Evolutionary conservation across 2,329 filamentous ascomycete species (phyloP), one percentile per base, ranked within the genome.

Genomic region (Metarhizium anisopliae): DNA sequence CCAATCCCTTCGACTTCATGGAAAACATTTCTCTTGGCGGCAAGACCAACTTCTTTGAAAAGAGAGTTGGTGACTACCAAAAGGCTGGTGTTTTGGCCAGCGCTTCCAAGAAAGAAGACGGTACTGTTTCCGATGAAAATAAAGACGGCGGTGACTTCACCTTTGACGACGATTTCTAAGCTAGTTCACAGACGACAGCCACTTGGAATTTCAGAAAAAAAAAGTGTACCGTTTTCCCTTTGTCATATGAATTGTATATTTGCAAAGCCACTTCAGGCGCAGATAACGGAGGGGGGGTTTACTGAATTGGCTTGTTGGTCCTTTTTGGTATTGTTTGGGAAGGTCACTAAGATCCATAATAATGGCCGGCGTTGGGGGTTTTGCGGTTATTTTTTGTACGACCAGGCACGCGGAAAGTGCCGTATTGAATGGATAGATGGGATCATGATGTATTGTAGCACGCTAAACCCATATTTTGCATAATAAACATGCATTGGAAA

Each of bases 31-130:
- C 94, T 25, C 83, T 99, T 11, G 90, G 91, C 53, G 94, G 94
- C 75, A 99, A 99, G 89, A 99, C 94, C 72, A 99, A 99, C 85
- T 99, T 99, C 84, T 99, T 99, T 73, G 94, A 99, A 87, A 99
- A 99, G 89, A 90, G 94, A 66, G 94, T 99, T 56, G 94, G 87
- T 72, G 94, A 99, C 70, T 99, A 99, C 84, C 94, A 99, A 78
- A 99, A 99, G 83, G 92, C 94, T 42, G 94, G 94, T 79, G 93
- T 99, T 73, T 95, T 99, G 90, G 87, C 87, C 68, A 92, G 89
- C 77, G 89, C 86, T 13, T 56, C 58, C 65, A 89, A 88, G 77
- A 91, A 91, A 79, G 76, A 80, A 20, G 72, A 78, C 10, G 42
- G 45, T 35, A 72, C 70, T 6, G 64, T 68, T 20, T 62, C 71